Conservation (phyloP, 2,329 filamentous ascomycete species). For the Didymellaceae sp. region DNA sequence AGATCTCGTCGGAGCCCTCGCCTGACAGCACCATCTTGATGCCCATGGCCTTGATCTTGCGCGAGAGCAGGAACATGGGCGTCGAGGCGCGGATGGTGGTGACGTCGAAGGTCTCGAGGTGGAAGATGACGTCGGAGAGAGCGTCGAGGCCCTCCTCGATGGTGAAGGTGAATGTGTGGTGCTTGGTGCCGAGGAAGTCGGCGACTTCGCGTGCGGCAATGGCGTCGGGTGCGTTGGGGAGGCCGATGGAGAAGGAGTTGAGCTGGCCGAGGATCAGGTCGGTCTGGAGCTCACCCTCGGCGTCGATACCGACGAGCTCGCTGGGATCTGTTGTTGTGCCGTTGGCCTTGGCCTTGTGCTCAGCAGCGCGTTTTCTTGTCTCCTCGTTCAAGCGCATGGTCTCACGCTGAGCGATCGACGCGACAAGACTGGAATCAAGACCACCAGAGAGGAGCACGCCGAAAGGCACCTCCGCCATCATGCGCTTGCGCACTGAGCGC, state of each 20-base stretch:
- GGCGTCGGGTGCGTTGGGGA: constrained; percentile 90
- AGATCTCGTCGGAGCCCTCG: constrained; percentile 97
- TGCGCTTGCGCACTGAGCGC: constrained; percentile 88
- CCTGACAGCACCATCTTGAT: constrained; percentile 99
- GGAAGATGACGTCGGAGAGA: constrained; percentile 95
- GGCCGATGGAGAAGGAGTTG: constrained; percentile 98
- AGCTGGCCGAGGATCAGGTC: constrained; percentile 91
- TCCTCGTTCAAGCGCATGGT: constrained; percentile 77
- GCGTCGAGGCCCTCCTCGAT: constrained; percentile 97
- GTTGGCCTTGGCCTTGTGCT: constrained; percentile 30
- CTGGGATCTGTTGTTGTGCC: constrained; percentile 24
- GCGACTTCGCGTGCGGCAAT: constrained; percentile 91
- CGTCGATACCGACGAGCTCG: constrained; percentile 89
- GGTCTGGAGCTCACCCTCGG: constrained; percentile 86
- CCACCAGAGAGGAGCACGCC: constrained; percentile 95
- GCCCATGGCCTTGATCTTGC: constrained; percentile 99
- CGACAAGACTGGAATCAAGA: constrained; percentile 92
- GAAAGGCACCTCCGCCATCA: constrained; percentile 99
- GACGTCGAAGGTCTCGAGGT: constrained; percentile 97
- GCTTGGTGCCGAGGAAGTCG: constrained; percentile 95
- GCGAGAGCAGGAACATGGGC: constrained; percentile 95
- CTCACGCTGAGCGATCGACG: constrained; percentile 93
- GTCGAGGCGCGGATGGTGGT: constrained; percentile 98
- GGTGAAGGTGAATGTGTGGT: constrained; percentile 98
- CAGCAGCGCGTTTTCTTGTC: constrained; percentile 54